Conservation (phyloP, 1,284 basidiomycete genomes). For the Austropuccinia psidii region DNA sequence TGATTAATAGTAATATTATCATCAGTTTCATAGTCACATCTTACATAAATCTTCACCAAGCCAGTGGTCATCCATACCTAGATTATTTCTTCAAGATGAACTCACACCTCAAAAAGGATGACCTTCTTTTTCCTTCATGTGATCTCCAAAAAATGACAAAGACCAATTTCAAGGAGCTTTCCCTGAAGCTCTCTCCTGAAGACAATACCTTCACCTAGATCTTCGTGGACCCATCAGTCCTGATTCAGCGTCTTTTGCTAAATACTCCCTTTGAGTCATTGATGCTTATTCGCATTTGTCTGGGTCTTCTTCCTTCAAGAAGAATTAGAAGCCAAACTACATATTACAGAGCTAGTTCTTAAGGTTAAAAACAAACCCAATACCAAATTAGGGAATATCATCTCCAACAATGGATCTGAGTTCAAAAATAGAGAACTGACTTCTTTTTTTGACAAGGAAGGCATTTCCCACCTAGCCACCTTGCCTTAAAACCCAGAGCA, state of each 20-base stretch:
- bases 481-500: no score
- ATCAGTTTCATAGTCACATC: no score
- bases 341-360: not conserved
- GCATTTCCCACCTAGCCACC: no score
- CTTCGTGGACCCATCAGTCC: not conserved
- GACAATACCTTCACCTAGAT: constrained; percentile 4
- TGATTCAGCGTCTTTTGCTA: not conserved
- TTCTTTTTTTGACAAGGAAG: not conserved
- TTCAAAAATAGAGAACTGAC: not conserved
- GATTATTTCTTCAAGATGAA: not conserved
- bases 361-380: not conserved
- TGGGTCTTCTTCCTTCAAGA: not conserved
- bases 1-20: no score
- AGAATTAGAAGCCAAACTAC: not conserved
- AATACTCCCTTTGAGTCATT: not conserved
- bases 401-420: not conserved
- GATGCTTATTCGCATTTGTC: constrained; percentile 6
- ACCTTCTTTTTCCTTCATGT: not conserved
- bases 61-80: not conserved
- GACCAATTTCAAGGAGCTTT: not conserved
- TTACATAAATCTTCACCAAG: no score
- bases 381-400: not conserved
- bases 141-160: not conserved
- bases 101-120: not conserved
- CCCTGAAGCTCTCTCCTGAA: not conserved